These are phyloP conservation scores for Talaromyces piceae DNA, from an alignment of 2,329 filamentous ascomycete genomes.

Conservation along the genomic window DNA sequence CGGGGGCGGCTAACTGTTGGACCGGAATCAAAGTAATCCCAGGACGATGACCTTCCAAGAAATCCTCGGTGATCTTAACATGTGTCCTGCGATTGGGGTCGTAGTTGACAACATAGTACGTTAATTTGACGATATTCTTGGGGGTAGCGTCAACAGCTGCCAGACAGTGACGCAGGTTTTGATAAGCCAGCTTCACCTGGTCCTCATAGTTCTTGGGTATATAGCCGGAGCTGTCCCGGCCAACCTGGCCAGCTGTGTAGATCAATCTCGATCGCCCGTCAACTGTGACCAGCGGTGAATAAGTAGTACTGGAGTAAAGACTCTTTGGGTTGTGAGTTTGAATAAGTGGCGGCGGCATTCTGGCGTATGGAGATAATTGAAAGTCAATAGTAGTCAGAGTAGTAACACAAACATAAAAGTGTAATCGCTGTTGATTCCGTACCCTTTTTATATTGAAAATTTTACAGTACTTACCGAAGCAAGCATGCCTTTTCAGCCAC, in stretches of 20 bases:
- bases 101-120: slow-evolving; percentile 1
- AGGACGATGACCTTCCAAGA: slow-evolving; percentile 32
- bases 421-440: too few relatives aligned
- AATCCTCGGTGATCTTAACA: slow-evolving; percentile 12
- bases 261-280: neutral
- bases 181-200: slow-evolving; percentile 2
- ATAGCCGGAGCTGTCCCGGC: neutral
- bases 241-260: slow-evolving; percentile 1
- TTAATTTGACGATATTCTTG: slow-evolving; percentile 4
- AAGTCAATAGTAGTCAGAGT: too few relatives aligned
- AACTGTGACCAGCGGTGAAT: neutral
- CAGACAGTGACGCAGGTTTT: slow-evolving; percentile 1
- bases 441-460: too few relatives aligned
- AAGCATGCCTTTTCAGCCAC: too few relatives aligned
- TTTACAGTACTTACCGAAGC: too few relatives aligned
- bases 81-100: neutral
- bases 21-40: slow-evolving; percentile 37
- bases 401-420: too few relatives aligned
- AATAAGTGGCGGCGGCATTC: neutral
- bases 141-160: neutral
- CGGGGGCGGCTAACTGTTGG: slow-evolving; percentile 27
- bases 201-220: neutral
- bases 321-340: neutral
- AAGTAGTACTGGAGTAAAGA: neutral
- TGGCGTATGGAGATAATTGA: too few relatives aligned